Percentiles rank a stretch among this genome's conserved stretches.
These are phyloP conservation scores for Dendrobium officinale DNA, from an alignment of 106 monocot genomes.

Conservation along the genomic window DNA sequence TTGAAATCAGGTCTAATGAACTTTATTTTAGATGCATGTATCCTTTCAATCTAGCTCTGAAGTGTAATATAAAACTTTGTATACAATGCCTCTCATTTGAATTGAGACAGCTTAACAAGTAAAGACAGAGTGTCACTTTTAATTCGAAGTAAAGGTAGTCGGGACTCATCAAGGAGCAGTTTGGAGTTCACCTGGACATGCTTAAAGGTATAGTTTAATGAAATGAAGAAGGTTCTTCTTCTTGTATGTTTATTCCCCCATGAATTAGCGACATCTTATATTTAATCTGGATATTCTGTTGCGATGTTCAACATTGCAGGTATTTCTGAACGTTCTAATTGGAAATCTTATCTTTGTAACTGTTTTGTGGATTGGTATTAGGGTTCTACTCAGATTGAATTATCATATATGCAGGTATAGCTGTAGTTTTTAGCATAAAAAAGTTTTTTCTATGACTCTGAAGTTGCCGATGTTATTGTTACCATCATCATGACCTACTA, in stretches of 20 bases:
- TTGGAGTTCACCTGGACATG: constrained; percentile 22
- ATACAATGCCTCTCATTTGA: not conserved
- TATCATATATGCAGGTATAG: not conserved
- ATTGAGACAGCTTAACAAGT: constrained; percentile 23
- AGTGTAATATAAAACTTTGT: not conserved
- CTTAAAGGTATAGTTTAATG: constrained; percentile 29
- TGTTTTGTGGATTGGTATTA: constrained; percentile 15
- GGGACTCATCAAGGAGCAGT: constrained; percentile 25
- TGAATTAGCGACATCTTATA: not conserved
- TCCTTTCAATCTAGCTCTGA: constrained; percentile 18
- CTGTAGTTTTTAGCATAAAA: not conserved
- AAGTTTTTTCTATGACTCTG: not conserved
- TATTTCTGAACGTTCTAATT: constrained; percentile 23
- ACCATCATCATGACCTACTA: not conserved
- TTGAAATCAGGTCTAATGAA: constrained; percentile 28
- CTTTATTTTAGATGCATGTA: constrained; percentile 56
- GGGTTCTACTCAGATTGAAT: constrained; percentile 6
- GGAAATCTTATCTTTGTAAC: constrained; percentile 20
- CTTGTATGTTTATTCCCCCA: not conserved
- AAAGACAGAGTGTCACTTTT: constrained; percentile 40
- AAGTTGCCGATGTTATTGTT: not conserved
- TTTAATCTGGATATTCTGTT: constrained; percentile 1
- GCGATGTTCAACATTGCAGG: constrained; percentile 19
- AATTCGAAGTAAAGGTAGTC: constrained; percentile 13
- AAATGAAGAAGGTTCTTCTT: not conserved